Percentiles rank a stretch among this genome's conserved stretches.
Evolutionary conservation across 495 filamentous ascomycete species (phyloP).

Genomic region (Lasiosphaeria miniovina): DNA sequence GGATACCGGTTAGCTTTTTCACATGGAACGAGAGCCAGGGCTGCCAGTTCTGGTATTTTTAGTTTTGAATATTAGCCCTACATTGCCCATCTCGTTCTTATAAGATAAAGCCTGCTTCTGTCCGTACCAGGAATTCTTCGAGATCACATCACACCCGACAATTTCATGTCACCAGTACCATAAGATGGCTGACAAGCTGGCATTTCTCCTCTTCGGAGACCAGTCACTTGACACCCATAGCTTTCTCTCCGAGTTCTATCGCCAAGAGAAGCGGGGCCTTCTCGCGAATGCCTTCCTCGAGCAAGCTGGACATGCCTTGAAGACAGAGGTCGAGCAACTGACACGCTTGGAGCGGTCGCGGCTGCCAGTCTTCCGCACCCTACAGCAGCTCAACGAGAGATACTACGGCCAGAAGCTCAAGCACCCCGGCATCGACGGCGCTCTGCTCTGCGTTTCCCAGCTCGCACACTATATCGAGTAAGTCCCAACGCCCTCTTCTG

Average conservation of each 20-base stretch:
- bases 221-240: constrained; percentile 71
- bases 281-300: constrained; percentile 65
- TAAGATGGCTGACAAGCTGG: constrained; percentile 44
- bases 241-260: constrained; percentile 59
- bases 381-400: constrained; percentile 67
- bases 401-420: constrained; percentile 58
- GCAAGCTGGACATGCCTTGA: constrained; percentile 57
- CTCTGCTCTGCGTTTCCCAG: constrained; percentile 67
- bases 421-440: constrained; percentile 62
- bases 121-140: constrained; percentile 16
- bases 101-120: constrained; percentile 19
- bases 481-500: constrained; percentile 29
- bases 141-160: constrained; percentile 13
- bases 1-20: constrained; percentile 17
- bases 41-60: constrained; percentile 19
- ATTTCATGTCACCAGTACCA: constrained; percentile 18
- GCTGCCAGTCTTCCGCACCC: constrained; percentile 66
- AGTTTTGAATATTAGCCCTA: constrained; percentile 12
- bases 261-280: constrained; percentile 60
- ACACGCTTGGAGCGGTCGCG: constrained; percentile 55
- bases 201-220: constrained; percentile 68
- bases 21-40: constrained; percentile 16
- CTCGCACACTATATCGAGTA: constrained; percentile 75
- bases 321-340: constrained; percentile 60
- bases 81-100: constrained; percentile 12